Percentiles rank a stretch among this genome's conserved stretches.
Conservation (phyloP, 176 grass and related monocot species). For the Areca catechu region DNA sequence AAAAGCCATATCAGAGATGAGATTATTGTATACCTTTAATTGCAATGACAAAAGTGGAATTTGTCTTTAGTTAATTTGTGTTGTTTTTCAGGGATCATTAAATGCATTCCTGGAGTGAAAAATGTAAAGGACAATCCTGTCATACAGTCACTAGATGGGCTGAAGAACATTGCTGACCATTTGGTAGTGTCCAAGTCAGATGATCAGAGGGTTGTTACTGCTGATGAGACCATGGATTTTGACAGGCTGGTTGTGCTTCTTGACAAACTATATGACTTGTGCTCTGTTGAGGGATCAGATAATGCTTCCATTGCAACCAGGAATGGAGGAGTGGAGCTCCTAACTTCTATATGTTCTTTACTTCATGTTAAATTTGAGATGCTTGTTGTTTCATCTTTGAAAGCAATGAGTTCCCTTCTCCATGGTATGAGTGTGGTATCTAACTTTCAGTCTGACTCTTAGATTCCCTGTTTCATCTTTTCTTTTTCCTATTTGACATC, state of each 20-base stretch:
- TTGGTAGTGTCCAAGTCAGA: slow-evolving; percentile 17
- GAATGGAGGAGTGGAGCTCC: slow-evolving; percentile 62
- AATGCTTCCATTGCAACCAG: slow-evolving; percentile 47
- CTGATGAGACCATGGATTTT: slow-evolving; percentile 15
- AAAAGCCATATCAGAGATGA: too few relatives aligned
- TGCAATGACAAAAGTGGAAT: too few relatives aligned
- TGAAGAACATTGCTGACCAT: slow-evolving; percentile 36
- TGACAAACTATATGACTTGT: slow-evolving; percentile 39
- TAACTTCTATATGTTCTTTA: slow-evolving; percentile 49
- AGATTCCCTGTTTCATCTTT: too few relatives aligned
- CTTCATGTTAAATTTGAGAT: slow-evolving; percentile 38
- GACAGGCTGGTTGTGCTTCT: slow-evolving; percentile 37
- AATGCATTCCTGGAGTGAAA: slow-evolving; percentile 55
- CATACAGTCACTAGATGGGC: slow-evolving; percentile 43
- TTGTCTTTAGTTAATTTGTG: too few relatives aligned
- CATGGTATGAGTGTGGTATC: slow-evolving; percentile 37
- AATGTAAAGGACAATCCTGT: slow-evolving; percentile 53
- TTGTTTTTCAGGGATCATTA: slow-evolving; percentile 54
- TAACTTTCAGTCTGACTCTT: neutral
- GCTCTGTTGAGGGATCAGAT: slow-evolving; percentile 48
- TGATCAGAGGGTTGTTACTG: neutral
- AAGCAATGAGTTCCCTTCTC: slow-evolving; percentile 58
- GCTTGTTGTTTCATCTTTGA: slow-evolving; percentile 39
- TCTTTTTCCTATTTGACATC: too few relatives aligned
- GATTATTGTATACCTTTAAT: too few relatives aligned